A percentile compares a stretch with the other conserved stretches of the same genome.
Conservation (phyloP, 2,329 filamentous ascomycete genomes). For the Cordyceps javanica region DNA sequence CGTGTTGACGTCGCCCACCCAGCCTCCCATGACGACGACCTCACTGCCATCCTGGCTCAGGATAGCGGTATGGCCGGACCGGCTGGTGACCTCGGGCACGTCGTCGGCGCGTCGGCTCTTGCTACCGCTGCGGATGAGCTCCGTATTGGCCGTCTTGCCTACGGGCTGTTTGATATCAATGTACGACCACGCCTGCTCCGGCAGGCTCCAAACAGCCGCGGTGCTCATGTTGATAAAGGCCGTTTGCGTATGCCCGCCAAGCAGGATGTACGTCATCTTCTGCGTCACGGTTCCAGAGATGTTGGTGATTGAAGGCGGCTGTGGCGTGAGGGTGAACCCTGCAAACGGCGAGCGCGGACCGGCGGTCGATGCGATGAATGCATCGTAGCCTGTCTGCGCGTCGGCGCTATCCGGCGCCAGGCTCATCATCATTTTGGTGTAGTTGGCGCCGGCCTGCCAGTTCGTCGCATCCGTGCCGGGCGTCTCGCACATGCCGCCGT, state of each 20-base stretch:
- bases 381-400: conserved; percentile 26
- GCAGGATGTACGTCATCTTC: conserved; percentile 70
- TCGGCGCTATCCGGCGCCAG: conserved; percentile 41
- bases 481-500: conserved; percentile 82
- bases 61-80: conserved; percentile 84
- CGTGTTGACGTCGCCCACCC: conserved; percentile 75
- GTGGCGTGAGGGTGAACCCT: conserved; percentile 74
- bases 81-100: conserved; percentile 56
- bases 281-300: conserved; percentile 60
- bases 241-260: conserved; percentile 76
- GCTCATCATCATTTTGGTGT: conserved; percentile 73
- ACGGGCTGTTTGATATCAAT: conserved; percentile 52
- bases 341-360: conserved; percentile 74
- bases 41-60: conserved; percentile 70
- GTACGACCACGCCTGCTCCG: conserved; percentile 82
- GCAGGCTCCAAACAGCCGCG: conserved; percentile 78
- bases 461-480: conserved; percentile 30
- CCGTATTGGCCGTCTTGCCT: conserved; percentile 36
- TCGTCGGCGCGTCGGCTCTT: neutral
- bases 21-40: conserved; percentile 81
- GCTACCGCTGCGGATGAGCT: conserved; percentile 44
- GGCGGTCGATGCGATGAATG: conserved; percentile 35
- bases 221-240: conserved; percentile 96
- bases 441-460: conserved; percentile 66
- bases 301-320: conserved; percentile 65